Evolutionary conservation across 2,329 filamentous ascomycete genomes (phyloP).

Genomic region (Hypoxylon sp.): DNA sequence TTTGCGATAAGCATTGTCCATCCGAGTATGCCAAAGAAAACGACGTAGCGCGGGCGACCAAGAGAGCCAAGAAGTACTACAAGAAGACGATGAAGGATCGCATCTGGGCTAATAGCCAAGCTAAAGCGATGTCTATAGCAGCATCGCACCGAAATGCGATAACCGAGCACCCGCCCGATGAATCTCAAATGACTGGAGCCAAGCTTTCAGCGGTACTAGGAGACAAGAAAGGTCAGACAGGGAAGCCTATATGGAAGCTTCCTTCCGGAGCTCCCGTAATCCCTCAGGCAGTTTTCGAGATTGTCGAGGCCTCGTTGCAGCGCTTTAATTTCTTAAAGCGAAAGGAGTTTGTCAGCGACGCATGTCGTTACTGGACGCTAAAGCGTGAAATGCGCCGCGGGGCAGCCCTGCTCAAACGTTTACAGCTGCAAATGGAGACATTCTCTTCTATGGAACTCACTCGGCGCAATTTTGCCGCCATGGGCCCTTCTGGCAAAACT

Average conservation of each 20-base stretch:
- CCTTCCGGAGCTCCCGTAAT: conserved; percentile 96
- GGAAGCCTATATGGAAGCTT: conserved; percentile 84
- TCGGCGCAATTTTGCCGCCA: conserved; percentile 91
- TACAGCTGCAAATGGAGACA: conserved; percentile 94
- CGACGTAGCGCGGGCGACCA: conserved; percentile 79
- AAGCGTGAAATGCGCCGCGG: conserved; percentile 93
- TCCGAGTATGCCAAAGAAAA: conserved; percentile 88
- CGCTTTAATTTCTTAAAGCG: conserved; percentile 83
- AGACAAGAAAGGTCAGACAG: conserved; percentile 75
- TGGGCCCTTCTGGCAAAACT: conserved; percentile 84
- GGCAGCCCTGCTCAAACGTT: conserved; percentile 87
- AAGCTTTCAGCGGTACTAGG: conserved; percentile 79
- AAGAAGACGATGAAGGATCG: conserved; percentile 86
- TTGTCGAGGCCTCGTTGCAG: conserved; percentile 82
- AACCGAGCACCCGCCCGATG: conserved; percentile 77
- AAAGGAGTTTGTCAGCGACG: conserved; percentile 91
- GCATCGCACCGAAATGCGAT: conserved; percentile 71
- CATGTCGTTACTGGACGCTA: conserved; percentile 96
- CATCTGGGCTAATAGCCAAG: conserved; percentile 91
- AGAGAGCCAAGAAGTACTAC: conserved; percentile 88
- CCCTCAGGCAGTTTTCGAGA: conserved; percentile 85
- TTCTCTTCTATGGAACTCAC: conserved; percentile 99
- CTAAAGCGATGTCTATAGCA: conserved; percentile 81
- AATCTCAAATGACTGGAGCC: conserved; percentile 83
- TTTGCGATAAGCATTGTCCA: conserved; percentile 95